A percentile compares a stretch with the other conserved stretches of the same genome.
phyloP scores from a whole-genome alignment of 768 basidiomycete genomes.

The Pleurotus sapidus region DNA sequence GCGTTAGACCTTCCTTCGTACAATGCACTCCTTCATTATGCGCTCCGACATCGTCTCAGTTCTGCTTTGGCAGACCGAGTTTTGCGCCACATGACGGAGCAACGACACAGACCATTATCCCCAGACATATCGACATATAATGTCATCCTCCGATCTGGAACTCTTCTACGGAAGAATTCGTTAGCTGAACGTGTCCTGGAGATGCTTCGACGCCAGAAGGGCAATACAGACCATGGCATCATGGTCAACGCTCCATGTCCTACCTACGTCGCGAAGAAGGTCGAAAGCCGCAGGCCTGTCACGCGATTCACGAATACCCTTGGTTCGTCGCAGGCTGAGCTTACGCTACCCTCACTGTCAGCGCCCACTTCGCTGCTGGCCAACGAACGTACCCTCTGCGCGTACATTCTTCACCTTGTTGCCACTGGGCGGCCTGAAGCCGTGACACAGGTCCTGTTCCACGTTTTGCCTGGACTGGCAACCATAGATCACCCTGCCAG shows the following conservation, averaged over 20 bases:
- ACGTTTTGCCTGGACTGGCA: conserved; percentile 52
- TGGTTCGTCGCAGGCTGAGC: neutral
- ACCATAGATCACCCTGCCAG: conserved; percentile 36
- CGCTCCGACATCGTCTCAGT: conserved; percentile 58
- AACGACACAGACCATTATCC: conserved; percentile 35
- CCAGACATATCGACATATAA: conserved; percentile 55
- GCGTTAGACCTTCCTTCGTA: conserved; percentile 41
- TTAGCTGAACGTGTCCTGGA: conserved; percentile 37
- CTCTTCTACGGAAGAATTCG: conserved; percentile 43
- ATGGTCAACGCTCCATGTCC: neutral
- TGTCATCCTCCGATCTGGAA: conserved; percentile 53
- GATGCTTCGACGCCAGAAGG: conserved; percentile 3
- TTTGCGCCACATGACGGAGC: conserved; percentile 51
- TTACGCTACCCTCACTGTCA: conserved; percentile 7
- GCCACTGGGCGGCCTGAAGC: conserved; percentile 43
- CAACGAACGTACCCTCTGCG: conserved; percentile 47
- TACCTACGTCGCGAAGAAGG: neutral
- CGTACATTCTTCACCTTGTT: conserved; percentile 50
- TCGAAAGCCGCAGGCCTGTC: neutral
- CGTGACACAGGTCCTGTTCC: conserved; percentile 47
- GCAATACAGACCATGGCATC: conserved; percentile 2
- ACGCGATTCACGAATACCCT: conserved; percentile 2
- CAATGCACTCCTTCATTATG: conserved; percentile 65
- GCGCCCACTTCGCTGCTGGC: conserved; percentile 19
- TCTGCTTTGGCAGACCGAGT: conserved; percentile 43